Percentiles rank a stretch among this genome's conserved stretches.
phyloP scores from a whole-genome alignment of 2,329 filamentous ascomycete genomes.

The Xylariaceae sp. region DNA sequence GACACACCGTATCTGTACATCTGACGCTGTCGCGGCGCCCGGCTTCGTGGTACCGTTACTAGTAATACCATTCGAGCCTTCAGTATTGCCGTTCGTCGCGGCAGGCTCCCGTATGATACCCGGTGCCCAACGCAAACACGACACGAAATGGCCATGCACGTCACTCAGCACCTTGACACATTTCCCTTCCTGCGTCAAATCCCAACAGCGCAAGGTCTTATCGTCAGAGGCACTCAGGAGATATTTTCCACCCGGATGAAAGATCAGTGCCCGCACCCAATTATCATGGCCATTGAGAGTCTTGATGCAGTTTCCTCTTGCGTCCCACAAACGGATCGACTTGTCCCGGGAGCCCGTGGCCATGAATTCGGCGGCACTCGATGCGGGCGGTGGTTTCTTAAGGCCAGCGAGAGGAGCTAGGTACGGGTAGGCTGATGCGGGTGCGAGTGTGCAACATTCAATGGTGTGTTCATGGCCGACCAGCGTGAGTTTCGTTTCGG shows the following conservation, averaged over 20 bases:
- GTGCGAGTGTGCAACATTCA: slow-evolving; percentile 82
- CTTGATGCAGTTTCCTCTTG: slow-evolving; percentile 75
- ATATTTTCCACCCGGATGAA: slow-evolving; percentile 89
- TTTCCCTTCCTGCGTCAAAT: slow-evolving; percentile 81
- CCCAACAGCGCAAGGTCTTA: slow-evolving; percentile 90
- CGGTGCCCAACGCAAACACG: slow-evolving; percentile 82
- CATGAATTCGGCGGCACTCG: slow-evolving; percentile 76
- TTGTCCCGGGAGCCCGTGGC: slow-evolving; percentile 89
- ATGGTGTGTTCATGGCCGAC: slow-evolving; percentile 81
- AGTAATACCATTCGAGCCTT: slow-evolving; percentile 37
- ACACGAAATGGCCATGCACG: slow-evolving; percentile 78
- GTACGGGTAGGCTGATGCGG: slow-evolving; percentile 70
- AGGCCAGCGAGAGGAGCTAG: slow-evolving; percentile 74
- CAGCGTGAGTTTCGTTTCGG: slow-evolving; percentile 71
- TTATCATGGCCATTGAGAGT: slow-evolving; percentile 86
- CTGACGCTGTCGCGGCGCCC: slow-evolving; percentile 37
- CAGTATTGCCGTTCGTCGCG: slow-evolving; percentile 23
- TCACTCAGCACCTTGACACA: slow-evolving; percentile 77
- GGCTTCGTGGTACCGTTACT: slow-evolving; percentile 15
- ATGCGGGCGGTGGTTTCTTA: slow-evolving; percentile 71
- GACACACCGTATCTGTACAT: slow-evolving; percentile 71
- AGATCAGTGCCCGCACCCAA: slow-evolving; percentile 81
- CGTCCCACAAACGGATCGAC: slow-evolving; percentile 84
- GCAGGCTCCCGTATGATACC: slow-evolving; percentile 50
- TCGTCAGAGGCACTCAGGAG: slow-evolving; percentile 82